Base-by-base conservation (phyloP, 257 asterid genomes). In the Jasminum sambac region DNA sequence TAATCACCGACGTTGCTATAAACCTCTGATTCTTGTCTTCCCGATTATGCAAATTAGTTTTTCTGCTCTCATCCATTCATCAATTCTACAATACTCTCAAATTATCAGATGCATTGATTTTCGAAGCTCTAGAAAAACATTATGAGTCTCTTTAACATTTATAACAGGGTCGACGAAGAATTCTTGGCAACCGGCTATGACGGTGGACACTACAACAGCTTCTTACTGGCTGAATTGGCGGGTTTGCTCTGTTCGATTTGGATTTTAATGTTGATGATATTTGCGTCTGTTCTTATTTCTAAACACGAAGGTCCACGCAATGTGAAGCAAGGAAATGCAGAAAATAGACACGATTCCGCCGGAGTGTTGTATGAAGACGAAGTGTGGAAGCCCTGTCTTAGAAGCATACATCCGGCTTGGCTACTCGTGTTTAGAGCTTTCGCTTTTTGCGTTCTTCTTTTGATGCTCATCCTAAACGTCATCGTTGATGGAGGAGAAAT, bases 151-250 rank as follows among this genome's bases (percentile, higher is more conserved):
- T 79, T 79, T 89, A 66, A 91, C 96, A 85, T 84, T 89, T 52
- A 79, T 89, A 72, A 95, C 97, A 67, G 99, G 96, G 69, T 79
- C 94, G 0, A 79, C 95, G 23, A 87, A 74, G 64, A 69, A 68
- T 55, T 79, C 97, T 69, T 95, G 98, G 99, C 95, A 84, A 77
- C 99, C 97, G 12, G 89, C 86, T 44, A 74, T 76, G 83, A 88
- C 96, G 0, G 97, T 77, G 0, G 80, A 89, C 58, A 89, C 99
- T 69, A 91, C 96, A 5, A 82, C 88, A 17, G 38, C 95, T 58
- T 60, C 88, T 38, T 95, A 95, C 71, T 91, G 99, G 99, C 82
- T 95, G 0, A 91, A 91, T 63, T 95, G 99, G 98, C 89, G 95
- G 73, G 87, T 95, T 62, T 85, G 71, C 83, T 95, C 9, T 89